Evolutionary conservation across 2,329 filamentous ascomycete genomes (phyloP).

Genomic region (Alternaria sp.): DNA sequence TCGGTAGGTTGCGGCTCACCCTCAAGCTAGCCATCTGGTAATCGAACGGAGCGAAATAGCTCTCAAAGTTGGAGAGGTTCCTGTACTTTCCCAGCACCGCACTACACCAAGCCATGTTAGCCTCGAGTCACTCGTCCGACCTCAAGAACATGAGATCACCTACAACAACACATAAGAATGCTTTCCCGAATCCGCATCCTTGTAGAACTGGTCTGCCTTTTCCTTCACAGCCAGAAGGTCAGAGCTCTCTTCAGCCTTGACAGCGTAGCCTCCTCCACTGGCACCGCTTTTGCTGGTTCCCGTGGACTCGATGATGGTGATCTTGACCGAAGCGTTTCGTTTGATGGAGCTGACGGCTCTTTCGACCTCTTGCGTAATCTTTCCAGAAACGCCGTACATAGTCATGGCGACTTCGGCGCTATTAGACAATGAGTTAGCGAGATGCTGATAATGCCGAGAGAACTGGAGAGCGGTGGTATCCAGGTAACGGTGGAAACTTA

Average conservation of each 20-base stretch:
- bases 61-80: neutral
- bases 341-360: neutral
- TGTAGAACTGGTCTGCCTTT: neutral
- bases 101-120: neutral
- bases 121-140: neutral
- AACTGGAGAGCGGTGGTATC: neutral
- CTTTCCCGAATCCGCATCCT: neutral
- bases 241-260: neutral
- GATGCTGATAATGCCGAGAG: neutral
- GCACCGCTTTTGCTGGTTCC: neutral
- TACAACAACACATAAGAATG: neutral
- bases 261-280: neutral
- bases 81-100: neutral
- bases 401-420: slow-evolving; percentile 1
- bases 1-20: neutral
- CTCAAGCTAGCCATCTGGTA: neutral
- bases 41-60: neutral
- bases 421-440: neutral
- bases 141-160: neutral
- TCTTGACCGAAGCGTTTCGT: neutral
- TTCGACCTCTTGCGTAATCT: neutral
- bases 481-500: neutral
- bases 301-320: neutral
- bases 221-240: neutral
- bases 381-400: neutral